Base-by-base conservation (phyloP, 164 flowering plant species). In the Umbellularia californica region DNA sequence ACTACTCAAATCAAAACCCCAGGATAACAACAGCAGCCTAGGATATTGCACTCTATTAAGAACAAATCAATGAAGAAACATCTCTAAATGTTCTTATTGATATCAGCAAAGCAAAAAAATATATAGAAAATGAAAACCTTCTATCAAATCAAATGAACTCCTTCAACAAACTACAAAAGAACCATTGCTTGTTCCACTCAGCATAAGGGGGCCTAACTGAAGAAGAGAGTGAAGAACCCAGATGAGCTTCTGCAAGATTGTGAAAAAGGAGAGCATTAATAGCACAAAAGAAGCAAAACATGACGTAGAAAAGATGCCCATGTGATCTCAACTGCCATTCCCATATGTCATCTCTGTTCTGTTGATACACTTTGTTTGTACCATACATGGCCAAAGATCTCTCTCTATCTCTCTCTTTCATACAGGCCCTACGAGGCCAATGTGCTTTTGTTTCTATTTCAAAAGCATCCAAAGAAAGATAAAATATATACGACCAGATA, bases 301-400 rank as follows among this genome's bases (percentile, higher is more conserved):
- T 81, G 77, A 81, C 79, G 60, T 60, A 73, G 74, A 78, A 79
- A 73, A 76, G 68, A 77, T 69, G 71, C 75, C 81, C 81, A 76
- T 78, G 81, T 81, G 81, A 81, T 65, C 79, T 75, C 76, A 76
- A 41, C 51, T 65, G 68, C 77, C 76, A 33, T 20, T 27, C 50
- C 30, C 47, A 66, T 30, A 30, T 27, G 28, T 25, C 67, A n/a
- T 75, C 77, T 76, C 77, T 78, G 77, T 55, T 78, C 79, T 76
- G 76, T 65, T 78, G 76, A 76, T 76, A 70, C 76, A 74, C 77
- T 73, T 68, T 76, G 76, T 69, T 78, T 76, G 76, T 81, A 78
- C 79, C 77, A 74, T 67, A 70, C 79, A 76, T 55, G 66, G 67
- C 65, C 70, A 64, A 55, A 55, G 79, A 76, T 76, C 68, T 78